Base-by-base conservation (phyloP, 805 yeast genomes). In the Maudiozyma barnettii region DNA sequence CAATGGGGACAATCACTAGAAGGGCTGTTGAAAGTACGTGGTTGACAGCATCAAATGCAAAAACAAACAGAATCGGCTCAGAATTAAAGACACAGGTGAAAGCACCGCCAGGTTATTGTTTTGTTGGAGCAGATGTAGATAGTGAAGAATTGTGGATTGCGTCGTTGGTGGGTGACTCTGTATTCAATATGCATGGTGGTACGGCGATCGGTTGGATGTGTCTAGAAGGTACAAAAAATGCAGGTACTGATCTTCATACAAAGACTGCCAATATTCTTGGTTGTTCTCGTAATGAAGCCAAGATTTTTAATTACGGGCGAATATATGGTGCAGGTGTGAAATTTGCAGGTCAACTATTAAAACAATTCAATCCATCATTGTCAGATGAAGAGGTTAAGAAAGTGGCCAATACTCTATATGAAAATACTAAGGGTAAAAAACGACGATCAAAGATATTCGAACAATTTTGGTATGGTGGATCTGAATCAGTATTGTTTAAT, bases 181-280 rank as follows among this genome's bases (percentile, higher is more conserved):
- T 82, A 45, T 87, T 91, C 65, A 78, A 82, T 31, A 69, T 85
- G 21, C 99, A 93, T 64, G 99, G 99, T 5, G 95, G 95, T 13
- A 88, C 98, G 0, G 95, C 98, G 0, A 76, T 95, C 46, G 97
- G 98, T 0, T 95, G 99, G 99, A 95, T 93, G 99, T 90, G 97
- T 1, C 72, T 93, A 47, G 99, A 93, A 69, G 99, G 99, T 18
- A 81, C 91, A 4, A 93, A 93, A 66, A 73, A 70, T 48, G 91
- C 84, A 46, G 95, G 93, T 4, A 95, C 99, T 0, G 99, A 93
- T 67, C 68, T 95, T 50, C 99, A 93, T 62, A 88, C 97, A 0
- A 89, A 85, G 54, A 93, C 98, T 0, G 96, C 99, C 0, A 74
- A 75, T 10, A 89, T 95, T 54, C 67, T 93, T 61, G 95, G 95